Base-by-base conservation (phyloP, 257 asterid species). In the Capsicum rhomboideum region DNA sequence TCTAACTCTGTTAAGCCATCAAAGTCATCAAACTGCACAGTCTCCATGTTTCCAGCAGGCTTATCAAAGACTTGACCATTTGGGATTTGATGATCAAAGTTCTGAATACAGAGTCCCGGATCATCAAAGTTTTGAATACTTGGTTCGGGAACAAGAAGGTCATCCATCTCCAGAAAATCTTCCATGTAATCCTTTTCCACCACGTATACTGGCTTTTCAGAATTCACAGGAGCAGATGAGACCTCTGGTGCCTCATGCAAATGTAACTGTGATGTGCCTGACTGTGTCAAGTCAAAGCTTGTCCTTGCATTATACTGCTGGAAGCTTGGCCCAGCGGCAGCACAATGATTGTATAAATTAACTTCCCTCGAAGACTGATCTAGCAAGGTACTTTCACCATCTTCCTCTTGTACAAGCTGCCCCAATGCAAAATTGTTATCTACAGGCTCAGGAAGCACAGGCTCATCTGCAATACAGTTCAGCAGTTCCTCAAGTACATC, bases 111-210 rank as follows among this genome's bases (percentile, higher is more conserved):
- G 40, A 34, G 4, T 34, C 40, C 40, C 40, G 40, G 40, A 34
- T 34, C 40, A 34, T 34, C 40, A 34, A 34, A 34, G 40, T 68
- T 85, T 46, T 85, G 86, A 20, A 78, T 18, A 44, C 87, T 81
- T 26, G 89, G 85, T 69, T 90, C 89, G 23, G 94, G 88, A 55
- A 85, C 91, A 44, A 87, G 8, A 64, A 96, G 90, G 84, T 96
- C 99, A 78, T 96, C 86, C 91, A 96, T 87, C 87, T 96, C 99
- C 68, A 96, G 92, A 86, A 86, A 96, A 89, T 93, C 98, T 85
- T 90, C 95, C 46, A 90, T 84, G 84, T 92, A 88, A 84, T 90
- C 91, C 86, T 85, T 93, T 80, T 84, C 97, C 71, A 28, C 74
- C 66, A 5, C 74, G 2, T 2, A 56, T 72, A 80, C 80, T 44